Base-by-base conservation (phyloP, 495 filamentous ascomycete species). In the Penicillium cataractarum region DNA sequence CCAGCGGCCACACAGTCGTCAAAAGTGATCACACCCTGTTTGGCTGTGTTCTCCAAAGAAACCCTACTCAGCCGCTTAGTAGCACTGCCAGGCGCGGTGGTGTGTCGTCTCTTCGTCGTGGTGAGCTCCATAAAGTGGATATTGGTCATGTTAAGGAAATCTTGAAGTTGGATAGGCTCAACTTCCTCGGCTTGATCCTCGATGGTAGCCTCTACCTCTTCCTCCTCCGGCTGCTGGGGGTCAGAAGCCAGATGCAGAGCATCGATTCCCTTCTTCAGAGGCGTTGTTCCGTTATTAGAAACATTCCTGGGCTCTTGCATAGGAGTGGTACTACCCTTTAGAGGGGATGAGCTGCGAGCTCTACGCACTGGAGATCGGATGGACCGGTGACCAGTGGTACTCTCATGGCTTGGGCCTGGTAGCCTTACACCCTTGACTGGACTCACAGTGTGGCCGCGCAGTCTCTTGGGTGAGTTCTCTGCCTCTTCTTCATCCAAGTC, bases 61-160 rank as follows among this genome's bases (percentile, higher is more conserved):
- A 64, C 63, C 49, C 78, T 64, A 60, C 72, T 68, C 55, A 66
- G 40, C 24, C 73, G 82, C 74, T 72, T 80, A 29, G 64, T 75
- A 51, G 70, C 75, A 71, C 74, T 74, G 57, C 81, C 80, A 19
- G 89, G 88, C 2, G 84, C 92, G 33, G 88, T 85, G 0, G 95
- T 98, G 69, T 94, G 90, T 48, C 95, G 83, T 63, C 95, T 82
- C 74, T 97, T 99, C 0, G 94, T 97, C 2, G 91, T 97, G 2
- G 84, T 89, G 29, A 97, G 82, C 69, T 99, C 96, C 89, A 99
- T 97, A 77, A 99, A 99, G 40, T 93, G 90, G 66, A 99, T 97
- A 60, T 89, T 92, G 6, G 95, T 97, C 85, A 97, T 86, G 66
- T 97, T 91, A 49, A 99, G 77, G 76, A 99, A 99, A 39, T 97